Percentiles rank a stretch among this genome's conserved stretches.
These are phyloP conservation scores for Isabelozyma pseudorhagii DNA, from an alignment of 805 yeast species.

Conservation along the genomic window DNA sequence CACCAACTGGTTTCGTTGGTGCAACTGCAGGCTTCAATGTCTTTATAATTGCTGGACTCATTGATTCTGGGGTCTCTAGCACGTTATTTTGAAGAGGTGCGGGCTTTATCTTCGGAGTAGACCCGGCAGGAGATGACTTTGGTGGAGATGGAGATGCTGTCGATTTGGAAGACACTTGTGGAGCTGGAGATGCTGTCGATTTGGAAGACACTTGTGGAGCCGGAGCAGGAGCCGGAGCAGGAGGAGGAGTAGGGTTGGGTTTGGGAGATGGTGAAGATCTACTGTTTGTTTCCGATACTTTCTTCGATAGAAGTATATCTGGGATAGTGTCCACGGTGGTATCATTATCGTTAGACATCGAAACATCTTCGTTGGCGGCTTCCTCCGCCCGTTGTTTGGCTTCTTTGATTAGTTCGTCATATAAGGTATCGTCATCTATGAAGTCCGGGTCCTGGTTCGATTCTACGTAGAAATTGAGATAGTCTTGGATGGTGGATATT, in stretches of 20 bases:
- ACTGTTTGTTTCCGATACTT: background rate
- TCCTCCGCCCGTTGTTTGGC: slow-evolving; percentile 6
- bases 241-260: background rate
- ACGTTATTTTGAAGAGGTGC: background rate
- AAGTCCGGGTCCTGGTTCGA: slow-evolving; percentile 38
- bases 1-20: slow-evolving; percentile 52
- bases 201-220: background rate
- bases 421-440: slow-evolving; percentile 35
- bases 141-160: background rate
- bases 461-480: slow-evolving; percentile 34
- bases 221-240: background rate
- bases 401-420: slow-evolving; percentile 38
- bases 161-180: too few relatives aligned
- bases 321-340: background rate
- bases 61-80: slow-evolving; percentile 20
- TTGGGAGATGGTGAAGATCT: background rate
- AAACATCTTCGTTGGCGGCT: background rate
- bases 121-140: background rate
- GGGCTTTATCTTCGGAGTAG: background rate
- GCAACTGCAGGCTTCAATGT: slow-evolving; percentile 53
- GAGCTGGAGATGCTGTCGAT: background rate
- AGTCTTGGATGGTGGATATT: slow-evolving; percentile 36
- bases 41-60: slow-evolving; percentile 39
- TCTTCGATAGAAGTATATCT: background rate
- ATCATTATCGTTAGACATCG: background rate